Base-by-base conservation (phyloP, 768 basidiomycete species). In the Tremella mesenterica region DNA sequence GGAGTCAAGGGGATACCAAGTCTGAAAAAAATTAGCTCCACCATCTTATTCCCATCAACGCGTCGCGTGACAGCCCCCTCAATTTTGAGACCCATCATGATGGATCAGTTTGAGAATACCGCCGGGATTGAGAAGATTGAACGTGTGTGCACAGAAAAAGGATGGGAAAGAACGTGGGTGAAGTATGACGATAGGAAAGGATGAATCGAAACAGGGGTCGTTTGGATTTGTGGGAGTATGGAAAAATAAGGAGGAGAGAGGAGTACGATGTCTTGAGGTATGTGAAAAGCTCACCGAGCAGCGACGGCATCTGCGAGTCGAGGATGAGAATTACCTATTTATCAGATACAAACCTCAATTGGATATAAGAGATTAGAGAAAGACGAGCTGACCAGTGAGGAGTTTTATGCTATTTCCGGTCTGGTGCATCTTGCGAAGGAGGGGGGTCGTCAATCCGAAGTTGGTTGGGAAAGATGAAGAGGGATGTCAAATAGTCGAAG, bases 261-360 rank as follows among this genome's bases (percentile, higher is more conserved):
- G n/a, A n/a, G n/a, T n/a, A n/a, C n/a, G n/a, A n/a, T n/a, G n/a
- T n/a, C n/a, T n/a, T n/a, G n/a, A n/a, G n/a, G n/a, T n/a, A n/a
- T n/a, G n/a, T n/a, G n/a, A n/a, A 56, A 36, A 43, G 62, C 75
- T 70, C 79, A 92, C 91, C 91, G 84, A 77, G 84, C 80, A 60
- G 90, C 86, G 71, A 97, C 88, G 65, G 88, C 85, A 74, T 92
- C 85, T 30, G 92, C 92, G 61, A 97, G 80, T 75, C 90, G 87
- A 50, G 91, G 89, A 75, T 97, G 93, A 75, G 88, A 90, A 30
- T 89, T 92, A 57, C 91, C 91, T 93, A 33, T 26, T 52, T 30
- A 48, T 48, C 29, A 48, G 47, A 27, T 27, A 7, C 29, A 3
- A 18, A 48, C 12, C 27, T 30, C 6, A n/a, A 20, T 47, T n/a